Base-by-base conservation (phyloP, 2,329 filamentous ascomycete species). In the Coniella vitis region DNA sequence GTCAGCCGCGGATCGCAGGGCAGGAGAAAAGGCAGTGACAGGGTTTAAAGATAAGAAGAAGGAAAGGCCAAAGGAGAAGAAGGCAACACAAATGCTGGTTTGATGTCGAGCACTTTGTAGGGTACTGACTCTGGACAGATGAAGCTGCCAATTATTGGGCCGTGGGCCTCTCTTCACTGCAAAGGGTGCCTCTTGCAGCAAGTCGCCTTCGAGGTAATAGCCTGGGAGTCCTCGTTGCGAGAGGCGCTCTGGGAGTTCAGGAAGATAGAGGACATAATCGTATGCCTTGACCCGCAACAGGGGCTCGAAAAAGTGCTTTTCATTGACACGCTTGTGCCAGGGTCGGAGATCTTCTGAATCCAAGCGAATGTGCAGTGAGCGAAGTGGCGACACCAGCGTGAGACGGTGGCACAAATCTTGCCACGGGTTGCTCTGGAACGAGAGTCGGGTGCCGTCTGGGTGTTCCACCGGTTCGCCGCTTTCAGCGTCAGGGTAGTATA, bases 251-350 rank as follows among this genome's bases (percentile, higher is more conserved):
- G 53, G 58, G 7, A 62, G 42, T 17, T 51, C 45, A 2, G 60
- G 61, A 37, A 63, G 47, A 34, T 52, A 53, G 21, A 63, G 53
- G 21, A 57, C 42, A 38, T 59, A 62, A 1, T 44, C 42, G 31
- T 43, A 39, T 4, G 56, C 53, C 29, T 38, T 44, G 20, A 59
- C 57, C 1, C 44, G 40, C 14, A 54, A 40, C 21, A 65, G 54
- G 13, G 40, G 39, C 2, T 41, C 48, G 17, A 65, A 58, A 45
- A 65, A 55, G 3, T 53, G 47, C 22, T 51, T 57, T 57, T 65
- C 63, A 52, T 51, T 56, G 19, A 62, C 59, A 7, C 58, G 55
- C 40, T 56, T 55, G 52, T 60, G 55, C 63, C 63, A 65, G 1
- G 57, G 57, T 8, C 60, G 54, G 38, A 62, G 55, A 51, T 64